Evolutionary conservation across 768 basidiomycete genomes (phyloP).

Genomic region (Rossbeevera mucosa): DNA sequence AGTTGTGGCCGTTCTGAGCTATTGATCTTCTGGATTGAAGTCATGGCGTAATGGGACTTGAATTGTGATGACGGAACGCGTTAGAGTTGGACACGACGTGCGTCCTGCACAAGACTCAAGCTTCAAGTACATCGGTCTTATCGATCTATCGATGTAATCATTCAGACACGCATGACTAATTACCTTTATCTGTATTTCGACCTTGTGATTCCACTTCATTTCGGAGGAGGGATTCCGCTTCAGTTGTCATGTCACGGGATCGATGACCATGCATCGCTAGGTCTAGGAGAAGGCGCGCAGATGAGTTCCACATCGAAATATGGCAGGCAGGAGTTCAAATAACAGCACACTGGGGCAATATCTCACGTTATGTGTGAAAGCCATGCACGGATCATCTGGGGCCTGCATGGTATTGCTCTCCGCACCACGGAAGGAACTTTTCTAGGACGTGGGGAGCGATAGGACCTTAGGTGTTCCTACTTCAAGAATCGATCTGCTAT

Average conservation of each 20-base stretch:
- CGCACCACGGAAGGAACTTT: background rate
- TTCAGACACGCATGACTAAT: background rate
- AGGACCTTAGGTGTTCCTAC: constrained; percentile 10
- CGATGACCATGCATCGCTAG: background rate
- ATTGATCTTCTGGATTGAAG: constrained; percentile 55
- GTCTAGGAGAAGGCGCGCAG: background rate
- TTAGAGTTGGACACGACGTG: background rate
- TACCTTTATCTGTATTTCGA: background rate
- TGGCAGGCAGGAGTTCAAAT: constrained; percentile 7
- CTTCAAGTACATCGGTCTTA: background rate
- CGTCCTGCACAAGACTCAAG: background rate
- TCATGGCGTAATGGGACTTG: constrained; percentile 25
- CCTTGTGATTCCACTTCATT: constrained; percentile 5
- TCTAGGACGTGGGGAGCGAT: background rate
- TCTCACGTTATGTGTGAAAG: background rate
- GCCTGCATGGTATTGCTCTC: background rate
- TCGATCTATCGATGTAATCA: constrained; percentile 5
- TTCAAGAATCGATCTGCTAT: constrained; percentile 21
- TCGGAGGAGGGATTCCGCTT: background rate
- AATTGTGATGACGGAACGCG: background rate
- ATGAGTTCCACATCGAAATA: constrained; percentile 5
- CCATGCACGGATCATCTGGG: constrained; percentile 7
- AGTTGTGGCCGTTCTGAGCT: constrained; percentile 37
- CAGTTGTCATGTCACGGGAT: background rate
- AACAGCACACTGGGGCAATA: background rate